Base-by-base conservation (phyloP, 345 rosid species). In the Clarkia xantiana region DNA sequence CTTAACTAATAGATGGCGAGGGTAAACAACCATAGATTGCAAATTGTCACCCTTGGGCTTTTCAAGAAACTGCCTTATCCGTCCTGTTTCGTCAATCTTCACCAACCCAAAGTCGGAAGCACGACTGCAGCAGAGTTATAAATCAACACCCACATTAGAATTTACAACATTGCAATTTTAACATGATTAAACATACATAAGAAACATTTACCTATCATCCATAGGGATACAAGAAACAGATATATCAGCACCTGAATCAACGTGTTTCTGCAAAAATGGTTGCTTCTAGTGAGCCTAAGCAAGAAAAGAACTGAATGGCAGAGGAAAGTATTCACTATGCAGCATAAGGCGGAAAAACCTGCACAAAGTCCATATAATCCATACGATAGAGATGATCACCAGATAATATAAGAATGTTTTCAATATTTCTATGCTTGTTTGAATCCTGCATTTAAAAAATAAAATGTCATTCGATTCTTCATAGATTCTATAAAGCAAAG, bases 351-450 rank as follows among this genome's bases (percentile, higher is more conserved):
- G 14, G 45, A 45, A 18, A 45, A 38, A 84, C 94, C 88, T 84
- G 94, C 46, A 88, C 57, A 57, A 84, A 84, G 42, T 88, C 88
- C 82, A 84, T 79, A 69, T 88, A 81, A 53, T 88, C 89, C 97
- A 88, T 88, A 53, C 84, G 78, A 53, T 84, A 84, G 47, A 88
- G 79, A 70, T 88, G 97, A 76, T 88, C 97, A 6, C 91, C 94
- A 4, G 88, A 74, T 67, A 88, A 68, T 60, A 88, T 81, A 58
- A 88, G 65, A 62, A 88, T 74, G 73, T 81, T 84, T 61, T 88
- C 94, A 16, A 88, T 68, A 57, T 88, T 54, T 56, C 81, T 79
- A 56, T 72, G 75, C 74, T 84, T 84, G 36, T 29, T 29, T 22
- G 76, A 79, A 67, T 84, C 97, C 97, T 88, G 55, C 54, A 64